Evolutionary conservation across 495 filamentous ascomycete species (phyloP).

Genomic region (Aspergillus ostianus): DNA sequence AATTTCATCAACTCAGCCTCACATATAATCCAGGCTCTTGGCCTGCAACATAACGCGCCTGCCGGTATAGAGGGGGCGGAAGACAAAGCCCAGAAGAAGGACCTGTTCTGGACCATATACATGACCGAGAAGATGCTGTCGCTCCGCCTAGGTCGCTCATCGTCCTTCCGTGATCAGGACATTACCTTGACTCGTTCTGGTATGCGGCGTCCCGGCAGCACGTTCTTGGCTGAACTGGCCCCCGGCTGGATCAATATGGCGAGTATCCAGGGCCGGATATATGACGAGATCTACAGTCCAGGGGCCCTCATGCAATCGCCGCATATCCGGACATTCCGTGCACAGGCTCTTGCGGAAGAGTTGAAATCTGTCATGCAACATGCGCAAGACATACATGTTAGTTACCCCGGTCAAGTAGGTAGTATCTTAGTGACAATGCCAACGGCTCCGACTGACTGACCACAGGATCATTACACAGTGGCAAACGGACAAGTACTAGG

Average conservation of each 20-base stretch:
- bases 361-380: slow-evolving; percentile 11
- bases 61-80: background rate
- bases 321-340: slow-evolving; percentile 11
- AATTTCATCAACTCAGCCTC: slow-evolving; percentile 15
- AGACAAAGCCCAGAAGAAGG: background rate
- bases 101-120: slow-evolving; percentile 16
- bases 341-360: slow-evolving; percentile 13
- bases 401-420: background rate
- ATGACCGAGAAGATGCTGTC: slow-evolving; percentile 6
- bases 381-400: slow-evolving; percentile 14
- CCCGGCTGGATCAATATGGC: slow-evolving; percentile 14
- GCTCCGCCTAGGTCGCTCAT: slow-evolving; percentile 8
- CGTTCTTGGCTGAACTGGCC: slow-evolving; percentile 1
- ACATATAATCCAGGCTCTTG: slow-evolving; percentile 12
- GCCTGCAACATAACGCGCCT: slow-evolving; percentile 5
- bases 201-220: slow-evolving; percentile 3
- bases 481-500: slow-evolving; percentile 13
- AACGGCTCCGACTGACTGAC: background rate
- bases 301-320: slow-evolving; percentile 9
- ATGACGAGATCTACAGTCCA: slow-evolving; percentile 15
- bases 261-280: slow-evolving; percentile 12
- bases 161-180: slow-evolving; percentile 13
- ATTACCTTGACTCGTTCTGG: slow-evolving; percentile 4
- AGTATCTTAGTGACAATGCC: background rate
- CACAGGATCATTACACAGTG: background rate